Conservation (phyloP, 2,329 filamentous ascomycete genomes). For the Celoporthe dispersa region DNA sequence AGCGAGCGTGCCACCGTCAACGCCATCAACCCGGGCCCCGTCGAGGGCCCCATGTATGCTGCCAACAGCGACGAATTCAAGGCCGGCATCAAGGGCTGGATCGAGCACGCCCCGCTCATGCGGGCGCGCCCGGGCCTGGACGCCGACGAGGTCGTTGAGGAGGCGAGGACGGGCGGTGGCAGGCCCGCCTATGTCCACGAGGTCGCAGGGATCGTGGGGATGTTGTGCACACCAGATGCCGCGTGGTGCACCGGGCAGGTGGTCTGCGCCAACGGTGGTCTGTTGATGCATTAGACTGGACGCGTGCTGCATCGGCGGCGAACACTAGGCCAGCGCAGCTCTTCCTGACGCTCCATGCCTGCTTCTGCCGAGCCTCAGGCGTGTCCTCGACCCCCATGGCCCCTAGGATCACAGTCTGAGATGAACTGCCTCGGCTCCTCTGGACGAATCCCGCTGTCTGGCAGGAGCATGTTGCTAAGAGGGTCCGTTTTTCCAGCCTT, state of each 20-base stretch:
- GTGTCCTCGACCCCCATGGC: neutral
- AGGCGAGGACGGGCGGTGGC: constrained; percentile 58
- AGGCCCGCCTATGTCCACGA: constrained; percentile 70
- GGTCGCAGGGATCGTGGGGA: constrained; percentile 75
- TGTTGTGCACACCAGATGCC: constrained; percentile 74
- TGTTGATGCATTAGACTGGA: constrained; percentile 48
- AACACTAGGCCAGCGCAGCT: neutral
- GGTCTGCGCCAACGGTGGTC: constrained; percentile 79
- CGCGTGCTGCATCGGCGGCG: neutral
- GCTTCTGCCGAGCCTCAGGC: neutral
- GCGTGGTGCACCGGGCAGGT: constrained; percentile 80
- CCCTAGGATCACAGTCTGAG: neutral
- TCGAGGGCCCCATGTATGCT: constrained; percentile 58
- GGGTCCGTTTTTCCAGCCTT: neutral
- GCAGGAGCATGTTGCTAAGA: neutral
- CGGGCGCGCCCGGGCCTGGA: constrained; percentile 65
- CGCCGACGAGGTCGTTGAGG: constrained; percentile 62
- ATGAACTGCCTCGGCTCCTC: neutral
- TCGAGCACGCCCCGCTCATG: constrained; percentile 63
- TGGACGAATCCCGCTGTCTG: neutral
- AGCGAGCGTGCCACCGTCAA: constrained; percentile 59
- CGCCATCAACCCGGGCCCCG: constrained; percentile 61
- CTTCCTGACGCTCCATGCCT: neutral
- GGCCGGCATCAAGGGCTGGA: constrained; percentile 47
- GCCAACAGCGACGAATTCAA: constrained; percentile 48